These are phyloP conservation scores for Colletotrichum tanaceti DNA, from an alignment of 2,329 filamentous ascomycete species.

Conservation along the genomic window DNA sequence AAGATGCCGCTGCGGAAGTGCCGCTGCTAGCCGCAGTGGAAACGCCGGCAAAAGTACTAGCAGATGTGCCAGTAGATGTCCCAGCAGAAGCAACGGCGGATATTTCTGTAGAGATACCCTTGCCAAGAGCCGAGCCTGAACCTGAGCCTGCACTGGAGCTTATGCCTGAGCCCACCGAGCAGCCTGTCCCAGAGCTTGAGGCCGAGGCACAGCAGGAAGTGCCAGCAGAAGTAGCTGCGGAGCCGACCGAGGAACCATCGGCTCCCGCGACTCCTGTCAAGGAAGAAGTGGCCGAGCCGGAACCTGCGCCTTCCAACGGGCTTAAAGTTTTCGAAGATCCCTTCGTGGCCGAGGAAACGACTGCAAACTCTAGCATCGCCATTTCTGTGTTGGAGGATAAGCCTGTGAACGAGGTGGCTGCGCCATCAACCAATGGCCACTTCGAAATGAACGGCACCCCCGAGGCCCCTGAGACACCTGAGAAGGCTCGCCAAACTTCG, in stretches of 20 bases:
- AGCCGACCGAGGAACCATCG: background rate
- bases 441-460: conserved; percentile 39
- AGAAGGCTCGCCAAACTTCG: conserved; percentile 67
- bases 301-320: conserved; percentile 50
- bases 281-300: conserved; percentile 39
- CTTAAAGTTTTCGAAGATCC: conserved; percentile 74
- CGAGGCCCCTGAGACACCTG: conserved; percentile 64
- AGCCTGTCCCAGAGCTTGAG: conserved; percentile 46
- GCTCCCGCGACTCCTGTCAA: background rate
- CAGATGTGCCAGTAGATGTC: too few relatives aligned
- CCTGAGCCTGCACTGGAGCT: conserved; percentile 25
- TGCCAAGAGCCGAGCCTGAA: conserved; percentile 25
- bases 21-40: conserved; percentile 33
- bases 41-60: background rate
- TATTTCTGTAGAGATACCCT: conserved; percentile 26
- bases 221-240: background rate
- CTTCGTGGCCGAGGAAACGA: conserved; percentile 61
- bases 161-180: conserved; percentile 11
- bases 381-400: conserved; percentile 69
- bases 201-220: conserved; percentile 25
- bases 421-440: conserved; percentile 34
- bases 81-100: conserved; percentile 26
- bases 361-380: conserved; percentile 59
- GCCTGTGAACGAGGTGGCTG: conserved; percentile 68
- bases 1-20: conserved; percentile 47